phyloP scores from a whole-genome alignment of 371 early-diverging fungal genomes.

The Rhizomucor pusillus region DNA sequence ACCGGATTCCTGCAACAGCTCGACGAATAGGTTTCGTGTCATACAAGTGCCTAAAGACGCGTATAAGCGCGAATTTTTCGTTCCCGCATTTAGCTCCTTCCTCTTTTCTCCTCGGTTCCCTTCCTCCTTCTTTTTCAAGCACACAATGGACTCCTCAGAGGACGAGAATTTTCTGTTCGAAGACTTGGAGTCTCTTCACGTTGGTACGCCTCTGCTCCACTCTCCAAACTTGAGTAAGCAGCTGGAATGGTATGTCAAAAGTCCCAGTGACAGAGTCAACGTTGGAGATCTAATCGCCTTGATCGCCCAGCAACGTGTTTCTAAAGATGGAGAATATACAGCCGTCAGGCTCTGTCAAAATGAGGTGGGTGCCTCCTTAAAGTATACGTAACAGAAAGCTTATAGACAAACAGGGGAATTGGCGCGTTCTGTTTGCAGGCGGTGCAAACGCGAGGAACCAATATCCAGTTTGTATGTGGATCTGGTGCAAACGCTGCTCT shows the following conservation, averaged over 20 bases:
- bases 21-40: constrained; percentile 6
- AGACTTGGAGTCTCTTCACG: constrained; percentile 36
- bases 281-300: background rate
- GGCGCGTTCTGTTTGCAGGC: constrained; percentile 63
- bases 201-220: constrained; percentile 46
- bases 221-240: constrained; percentile 40
- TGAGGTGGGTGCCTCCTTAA: constrained; percentile 37
- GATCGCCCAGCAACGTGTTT: constrained; percentile 57
- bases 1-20: constrained; percentile 16
- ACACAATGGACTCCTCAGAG: constrained; percentile 31
- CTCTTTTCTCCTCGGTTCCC: background rate
- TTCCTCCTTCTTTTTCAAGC: no score
- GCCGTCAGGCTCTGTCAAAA: constrained; percentile 74
- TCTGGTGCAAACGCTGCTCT: constrained; percentile 72
- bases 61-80: background rate
- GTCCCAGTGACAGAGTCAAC: background rate
- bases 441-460: constrained; percentile 44
- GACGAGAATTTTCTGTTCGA: constrained; percentile 29
- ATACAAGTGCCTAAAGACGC: constrained; percentile 3
- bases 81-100: background rate
- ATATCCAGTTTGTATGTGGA: constrained; percentile 58
- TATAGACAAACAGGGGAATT: constrained; percentile 49
- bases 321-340: constrained; percentile 74
- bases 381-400: background rate
- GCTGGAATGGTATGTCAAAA: constrained; percentile 30